phyloP scores from a whole-genome alignment of 345 rosid genomes.

The Bretschneidera sinensis region DNA sequence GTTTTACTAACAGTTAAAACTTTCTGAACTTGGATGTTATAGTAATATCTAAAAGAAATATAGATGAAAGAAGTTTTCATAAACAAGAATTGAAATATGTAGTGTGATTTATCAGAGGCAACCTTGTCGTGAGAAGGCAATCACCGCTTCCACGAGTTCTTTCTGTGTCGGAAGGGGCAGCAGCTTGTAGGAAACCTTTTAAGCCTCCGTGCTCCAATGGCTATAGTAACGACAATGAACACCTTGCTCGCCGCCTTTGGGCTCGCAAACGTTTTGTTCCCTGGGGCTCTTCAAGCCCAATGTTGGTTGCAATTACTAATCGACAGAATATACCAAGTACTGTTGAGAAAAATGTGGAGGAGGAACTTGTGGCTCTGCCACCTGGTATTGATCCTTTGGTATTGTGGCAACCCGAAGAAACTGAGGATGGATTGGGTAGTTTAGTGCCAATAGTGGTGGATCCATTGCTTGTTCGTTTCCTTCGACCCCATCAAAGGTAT shows the following conservation, averaged over 20 bases:
- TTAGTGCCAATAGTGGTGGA: constrained; percentile 57
- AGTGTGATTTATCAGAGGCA: constrained; percentile 52
- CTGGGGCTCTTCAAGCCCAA: constrained; percentile 80
- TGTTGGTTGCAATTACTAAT: constrained; percentile 41
- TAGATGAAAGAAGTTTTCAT: too few species aligned
- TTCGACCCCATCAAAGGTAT: constrained; percentile 99
- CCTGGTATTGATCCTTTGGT: constrained; percentile 82
- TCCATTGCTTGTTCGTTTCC: constrained; percentile 82
- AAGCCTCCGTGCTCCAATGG: constrained; percentile 76
- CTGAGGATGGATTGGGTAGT: constrained; percentile 34
- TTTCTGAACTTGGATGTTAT: neutral
- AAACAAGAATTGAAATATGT: constrained; percentile 10
- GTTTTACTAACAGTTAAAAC: neutral
- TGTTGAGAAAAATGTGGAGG: constrained; percentile 35
- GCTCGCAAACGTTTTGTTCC: constrained; percentile 94
- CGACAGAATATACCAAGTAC: constrained; percentile 19
- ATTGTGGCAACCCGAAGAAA: constrained; percentile 75
- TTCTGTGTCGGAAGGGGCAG: constrained; percentile 83
- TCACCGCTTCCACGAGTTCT: constrained; percentile 80
- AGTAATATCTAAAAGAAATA: neutral
- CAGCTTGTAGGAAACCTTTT: constrained; percentile 89
- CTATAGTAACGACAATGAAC: constrained; percentile 42
- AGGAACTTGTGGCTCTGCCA: constrained; percentile 61
- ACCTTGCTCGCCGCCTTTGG: constrained; percentile 75
- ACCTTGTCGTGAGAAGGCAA: constrained; percentile 76